phyloP scores from a whole-genome alignment of 345 rosid genomes.

The Gossypium anomalum region DNA sequence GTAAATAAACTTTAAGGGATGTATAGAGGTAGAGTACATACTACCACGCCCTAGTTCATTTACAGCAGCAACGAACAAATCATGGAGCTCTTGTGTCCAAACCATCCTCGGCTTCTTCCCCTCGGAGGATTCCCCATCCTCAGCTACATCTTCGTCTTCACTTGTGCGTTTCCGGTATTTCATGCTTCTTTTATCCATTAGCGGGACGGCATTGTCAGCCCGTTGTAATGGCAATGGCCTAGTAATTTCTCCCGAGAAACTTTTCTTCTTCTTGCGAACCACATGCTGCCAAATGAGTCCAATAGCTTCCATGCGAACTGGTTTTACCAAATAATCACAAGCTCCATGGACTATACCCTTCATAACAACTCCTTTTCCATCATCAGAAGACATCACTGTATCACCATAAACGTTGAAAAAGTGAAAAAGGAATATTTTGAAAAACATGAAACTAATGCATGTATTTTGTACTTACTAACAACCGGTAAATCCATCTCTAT shows the following conservation, averaged over 20 bases:
- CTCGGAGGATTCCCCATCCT: constrained; percentile 2
- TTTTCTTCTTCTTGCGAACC: constrained; percentile 16
- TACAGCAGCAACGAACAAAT: constrained; percentile 19
- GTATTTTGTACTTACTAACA: constrained; percentile 24
- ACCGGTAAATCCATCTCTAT: constrained; percentile 25
- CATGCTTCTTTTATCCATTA: background rate
- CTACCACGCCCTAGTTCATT: constrained; percentile 27
- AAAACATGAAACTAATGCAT: background rate
- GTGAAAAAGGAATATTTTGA: background rate
- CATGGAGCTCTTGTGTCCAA: no score
- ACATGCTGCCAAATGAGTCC: constrained; percentile 35
- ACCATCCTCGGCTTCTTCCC: constrained; percentile 20
- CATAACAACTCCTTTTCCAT: constrained; percentile 12
- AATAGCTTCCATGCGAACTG: constrained; percentile 21
- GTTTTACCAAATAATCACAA: constrained; percentile 33
- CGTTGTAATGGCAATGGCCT: background rate
- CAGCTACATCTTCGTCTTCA: constrained; percentile 5
- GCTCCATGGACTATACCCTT: constrained; percentile 27
- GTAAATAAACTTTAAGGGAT: background rate
- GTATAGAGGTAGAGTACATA: constrained; percentile 9
- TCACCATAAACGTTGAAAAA: background rate
- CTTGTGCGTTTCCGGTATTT: background rate
- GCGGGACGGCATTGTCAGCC: background rate
- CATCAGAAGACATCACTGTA: constrained; percentile 30
- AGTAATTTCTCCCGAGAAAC: no score